Base-by-base conservation (phyloP, 768 basidiomycete species). In the Hygrophorus russula region DNA sequence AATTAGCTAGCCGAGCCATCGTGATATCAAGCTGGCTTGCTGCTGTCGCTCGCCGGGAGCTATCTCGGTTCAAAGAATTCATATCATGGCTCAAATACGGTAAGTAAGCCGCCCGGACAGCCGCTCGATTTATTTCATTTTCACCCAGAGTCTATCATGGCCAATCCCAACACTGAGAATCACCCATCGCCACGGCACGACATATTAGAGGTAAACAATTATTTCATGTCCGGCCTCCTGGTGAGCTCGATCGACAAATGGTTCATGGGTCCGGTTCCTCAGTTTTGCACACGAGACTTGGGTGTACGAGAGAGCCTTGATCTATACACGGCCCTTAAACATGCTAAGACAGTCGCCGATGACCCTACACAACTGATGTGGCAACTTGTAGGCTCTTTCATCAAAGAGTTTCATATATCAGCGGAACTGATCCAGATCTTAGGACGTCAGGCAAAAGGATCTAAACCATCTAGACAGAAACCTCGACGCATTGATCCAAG, bases 191-290 rank as follows among this genome's bases (percentile, higher is more conserved):
- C 73, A 28, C 71, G 76, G 44, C 76, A 86, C 55, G 87, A 90
- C 59, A 70, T 81, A 48, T 66, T 88, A 41, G 82, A 87, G 67
- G 86, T 84, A 41, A 84, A 85, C 57, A 74, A 78, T 50, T 90
- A 90, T 58, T 67, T 90, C 53, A 76, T 74, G 52, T 75, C 74
- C 34, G 83, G 86, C 38, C 70, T 90, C 35, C 66, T 71, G 41
- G 64, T 67, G 42, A 87, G 82, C 58, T 62, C 69, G 39, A 74
- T 90, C 60, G 86, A 89, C 65, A 71, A 69, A 50, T 90, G 86
- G 83, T 90, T 90, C 59, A 69, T 69, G 57, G 84, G 82, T 14
- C 73, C 76, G 13, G 57, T 68, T 20, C 76, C 79, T 17, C 57
- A 57, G 36, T 77, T 80, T 55, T 61, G 64, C 12, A 61, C 69